phyloP scores from a whole-genome alignment of 1,284 basidiomycete genomes.

The Mixia osmundae region DNA sequence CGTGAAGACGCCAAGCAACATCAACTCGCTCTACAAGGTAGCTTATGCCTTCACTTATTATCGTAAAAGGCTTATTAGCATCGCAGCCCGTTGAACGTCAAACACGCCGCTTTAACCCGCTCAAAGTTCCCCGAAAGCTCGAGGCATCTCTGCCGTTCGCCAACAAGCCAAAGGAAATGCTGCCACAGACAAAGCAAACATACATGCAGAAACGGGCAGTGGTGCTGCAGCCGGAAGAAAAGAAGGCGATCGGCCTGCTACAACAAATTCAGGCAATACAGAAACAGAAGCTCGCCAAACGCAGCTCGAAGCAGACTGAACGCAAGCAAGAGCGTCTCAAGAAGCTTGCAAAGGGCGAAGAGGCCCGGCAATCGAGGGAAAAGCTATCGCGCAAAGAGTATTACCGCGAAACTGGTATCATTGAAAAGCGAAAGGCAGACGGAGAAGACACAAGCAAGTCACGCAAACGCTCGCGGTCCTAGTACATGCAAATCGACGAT shows the following conservation, averaged over 20 bases:
- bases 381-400: constrained; percentile 42
- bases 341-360: constrained; percentile 10
- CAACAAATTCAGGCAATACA: constrained; percentile 84
- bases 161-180: constrained; percentile 68
- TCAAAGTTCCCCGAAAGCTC: constrained; percentile 68
- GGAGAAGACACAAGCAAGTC: background rate
- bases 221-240: constrained; percentile 83
- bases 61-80: background rate
- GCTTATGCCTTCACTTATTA: constrained; percentile 8
- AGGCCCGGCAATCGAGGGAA: constrained; percentile 25
- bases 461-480: no score
- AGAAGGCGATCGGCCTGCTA: constrained; percentile 67
- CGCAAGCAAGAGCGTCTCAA: constrained; percentile 19
- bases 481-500: no score
- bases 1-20: constrained; percentile 53
- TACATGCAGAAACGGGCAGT: constrained; percentile 78
- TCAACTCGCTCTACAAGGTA: constrained; percentile 71
- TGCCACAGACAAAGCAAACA: constrained; percentile 45
- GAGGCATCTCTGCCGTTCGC: constrained; percentile 75
- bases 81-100: constrained; percentile 41
- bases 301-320: constrained; percentile 63
- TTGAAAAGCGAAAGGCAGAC: background rate
- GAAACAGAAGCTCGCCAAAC: constrained; percentile 54
- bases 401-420: background rate
- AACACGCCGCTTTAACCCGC: constrained; percentile 68